phyloP scores from a whole-genome alignment of 371 early-diverging fungal species.

The Actinomortierella wolfii region DNA sequence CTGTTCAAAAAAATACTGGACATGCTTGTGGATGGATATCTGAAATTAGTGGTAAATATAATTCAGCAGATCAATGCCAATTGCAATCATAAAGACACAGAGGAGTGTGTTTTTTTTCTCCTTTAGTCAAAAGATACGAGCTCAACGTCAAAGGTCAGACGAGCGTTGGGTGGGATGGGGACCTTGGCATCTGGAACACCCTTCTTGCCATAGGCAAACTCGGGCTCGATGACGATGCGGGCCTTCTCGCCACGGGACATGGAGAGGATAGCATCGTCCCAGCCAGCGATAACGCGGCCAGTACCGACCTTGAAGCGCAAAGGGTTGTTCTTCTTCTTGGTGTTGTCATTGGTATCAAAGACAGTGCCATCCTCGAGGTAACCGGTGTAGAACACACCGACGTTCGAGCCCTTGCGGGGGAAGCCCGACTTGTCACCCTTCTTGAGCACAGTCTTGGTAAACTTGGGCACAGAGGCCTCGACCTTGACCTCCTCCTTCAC shows the following conservation, averaged over 20 bases:
- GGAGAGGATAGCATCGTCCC: slow-evolving; percentile 61
- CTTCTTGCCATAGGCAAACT: slow-evolving; percentile 64
- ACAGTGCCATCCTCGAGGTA: slow-evolving; percentile 63
- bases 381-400: slow-evolving; percentile 63
- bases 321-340: slow-evolving; percentile 59
- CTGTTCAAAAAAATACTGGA: too few species aligned
- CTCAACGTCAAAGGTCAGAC: slow-evolving; percentile 58
- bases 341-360: slow-evolving; percentile 65
- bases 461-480: slow-evolving; percentile 52
- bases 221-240: slow-evolving; percentile 52
- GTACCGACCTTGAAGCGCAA: slow-evolving; percentile 62
- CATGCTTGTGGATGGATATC: too few species aligned
- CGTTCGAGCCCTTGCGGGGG: slow-evolving; percentile 65
- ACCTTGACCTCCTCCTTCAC: slow-evolving; percentile 45
- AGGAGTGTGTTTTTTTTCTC: background rate
- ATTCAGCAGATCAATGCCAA: too few species aligned
- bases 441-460: slow-evolving; percentile 57
- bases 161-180: slow-evolving; percentile 52
- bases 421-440: slow-evolving; percentile 56
- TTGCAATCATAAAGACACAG: too few species aligned
- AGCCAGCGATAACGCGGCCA: slow-evolving; percentile 53
- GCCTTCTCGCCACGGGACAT: slow-evolving; percentile 64
- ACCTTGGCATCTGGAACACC: slow-evolving; percentile 54
- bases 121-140: slow-evolving; percentile 50
- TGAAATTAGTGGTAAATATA: too few species aligned